Conservation (phyloP, 208 protist species). For the Acanthamoeba triangularis region DNA sequence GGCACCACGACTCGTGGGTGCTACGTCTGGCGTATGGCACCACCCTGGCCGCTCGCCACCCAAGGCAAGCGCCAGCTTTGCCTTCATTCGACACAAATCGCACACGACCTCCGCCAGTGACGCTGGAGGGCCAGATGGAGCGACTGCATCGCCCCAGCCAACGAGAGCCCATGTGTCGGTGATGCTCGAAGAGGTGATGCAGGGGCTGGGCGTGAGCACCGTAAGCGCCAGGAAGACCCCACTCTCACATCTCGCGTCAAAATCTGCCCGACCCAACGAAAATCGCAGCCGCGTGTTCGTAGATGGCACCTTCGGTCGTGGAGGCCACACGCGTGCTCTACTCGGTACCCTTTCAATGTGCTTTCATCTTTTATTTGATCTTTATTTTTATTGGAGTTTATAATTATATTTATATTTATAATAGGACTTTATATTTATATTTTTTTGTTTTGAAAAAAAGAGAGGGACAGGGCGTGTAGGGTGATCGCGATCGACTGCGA, state of each 20-base stretch:
- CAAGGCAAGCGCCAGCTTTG: too few relatives aligned
- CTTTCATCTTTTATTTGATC: too few relatives aligned
- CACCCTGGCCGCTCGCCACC: too few relatives aligned
- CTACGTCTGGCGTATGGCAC: too few relatives aligned
- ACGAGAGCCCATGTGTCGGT: neutral
- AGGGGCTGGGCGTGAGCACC: neutral
- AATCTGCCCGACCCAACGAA: neutral
- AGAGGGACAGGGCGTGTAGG: neutral
- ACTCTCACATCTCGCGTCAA: neutral
- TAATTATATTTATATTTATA: neutral
- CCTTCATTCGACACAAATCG: too few relatives aligned
- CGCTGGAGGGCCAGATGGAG: neutral
- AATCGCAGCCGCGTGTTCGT: slow-evolving; percentile 23
- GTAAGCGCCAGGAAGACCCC: too few relatives aligned
- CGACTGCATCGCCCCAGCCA: neutral
- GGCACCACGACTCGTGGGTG: too few relatives aligned
- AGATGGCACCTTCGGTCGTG: slow-evolving; percentile 72
- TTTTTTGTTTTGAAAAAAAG: neutral
- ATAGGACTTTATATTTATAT: too few relatives aligned
- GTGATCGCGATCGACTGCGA: slow-evolving; percentile 73
- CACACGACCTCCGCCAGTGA: neutral
- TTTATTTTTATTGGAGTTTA: neutral
- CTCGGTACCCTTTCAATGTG: neutral
- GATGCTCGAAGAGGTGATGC: neutral
- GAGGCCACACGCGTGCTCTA: slow-evolving; percentile 59